Percentiles rank a stretch among this genome's conserved stretches.
phyloP scores from a whole-genome alignment of 129 eudicot genomes.

The Centaurea solstitialis region DNA sequence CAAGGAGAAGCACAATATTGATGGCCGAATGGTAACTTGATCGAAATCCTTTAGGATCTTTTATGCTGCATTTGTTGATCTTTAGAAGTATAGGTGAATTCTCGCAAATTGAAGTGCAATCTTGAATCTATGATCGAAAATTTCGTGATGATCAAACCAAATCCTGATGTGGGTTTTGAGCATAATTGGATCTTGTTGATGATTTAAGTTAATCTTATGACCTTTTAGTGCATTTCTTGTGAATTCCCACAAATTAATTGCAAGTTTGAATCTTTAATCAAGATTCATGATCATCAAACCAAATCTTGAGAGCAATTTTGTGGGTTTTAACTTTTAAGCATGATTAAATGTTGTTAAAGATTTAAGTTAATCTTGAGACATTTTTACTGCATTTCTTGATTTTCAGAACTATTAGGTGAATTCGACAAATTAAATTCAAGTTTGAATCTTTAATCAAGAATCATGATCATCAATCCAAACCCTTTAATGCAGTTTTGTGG shows the following conservation, averaged over 20 bases:
- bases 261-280: background rate
- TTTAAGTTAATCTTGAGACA: background rate
- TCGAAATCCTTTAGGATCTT: background rate
- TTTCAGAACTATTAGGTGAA: background rate
- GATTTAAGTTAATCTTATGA: background rate
- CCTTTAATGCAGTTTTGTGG: background rate
- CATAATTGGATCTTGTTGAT: no score
- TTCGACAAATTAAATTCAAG: background rate
- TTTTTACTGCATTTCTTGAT: background rate
- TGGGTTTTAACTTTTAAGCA: background rate
- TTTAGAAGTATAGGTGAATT: no score
- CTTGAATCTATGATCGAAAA: no score
- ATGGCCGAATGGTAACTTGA: conserved; percentile 64
- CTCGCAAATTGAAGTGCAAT: no score
- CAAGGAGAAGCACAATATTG: conserved; percentile 66
- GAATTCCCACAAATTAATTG: background rate
- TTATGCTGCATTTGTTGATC: background rate
- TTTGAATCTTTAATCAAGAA: background rate
- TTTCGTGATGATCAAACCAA: no score
- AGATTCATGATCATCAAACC: background rate
- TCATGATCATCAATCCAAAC: background rate
- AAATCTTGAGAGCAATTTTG: background rate
- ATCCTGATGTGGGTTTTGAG: no score
- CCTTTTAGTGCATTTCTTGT: background rate
- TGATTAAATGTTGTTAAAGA: background rate